Evolutionary conservation across 805 yeast species (phyloP), one percentile per base, ranked within the genome.

Genomic region (Kuraishia piskuri): DNA sequence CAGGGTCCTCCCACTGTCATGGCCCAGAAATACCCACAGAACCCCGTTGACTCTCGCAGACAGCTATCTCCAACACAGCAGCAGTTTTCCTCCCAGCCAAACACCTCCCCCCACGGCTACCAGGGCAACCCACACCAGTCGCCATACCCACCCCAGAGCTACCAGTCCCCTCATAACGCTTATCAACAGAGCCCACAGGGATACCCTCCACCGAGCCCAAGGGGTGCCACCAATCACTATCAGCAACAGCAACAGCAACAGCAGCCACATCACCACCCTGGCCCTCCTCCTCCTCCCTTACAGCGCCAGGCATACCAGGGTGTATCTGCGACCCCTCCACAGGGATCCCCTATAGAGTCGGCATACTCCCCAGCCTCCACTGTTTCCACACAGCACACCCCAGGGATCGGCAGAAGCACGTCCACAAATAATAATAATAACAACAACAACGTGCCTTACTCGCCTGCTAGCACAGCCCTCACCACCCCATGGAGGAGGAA

Each of bases 401-500:
- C 48, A 14, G 48, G 22, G 5, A 12, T 22, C 12, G 48, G 48
- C 3, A 10, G 40, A 6, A 25, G 31, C 31, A 25, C 9, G 10
- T n/a, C n/a, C n/a, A 10, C 31, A 10, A 31, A 31, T 31, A 31
- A 14, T 8, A 31, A 6, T n/a, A 31, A 31, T 12, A 10, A 5
- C 4, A 31, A 3, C 9, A n/a, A n/a, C 17, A 12, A 12, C 17
- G 8, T 12, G 17, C 40, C 40, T n/a, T 31, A 31, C 40, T 31
- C 40, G 7, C 40, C 40, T 12, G 40, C 40, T n/a, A 31, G 40
- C 40, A 31, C 40, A 10, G 40, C 40, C 17, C 40, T 31, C 45
- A 59, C 64, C 45, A 72, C 83, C 0, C 90, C 91, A 1, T 88
- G 94, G 95, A 74, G 72, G 51, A 73, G 85, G 58, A 77, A 79